phyloP scores from a whole-genome alignment of 1,284 basidiomycete genomes.

The Pisolithus thermaeus region DNA sequence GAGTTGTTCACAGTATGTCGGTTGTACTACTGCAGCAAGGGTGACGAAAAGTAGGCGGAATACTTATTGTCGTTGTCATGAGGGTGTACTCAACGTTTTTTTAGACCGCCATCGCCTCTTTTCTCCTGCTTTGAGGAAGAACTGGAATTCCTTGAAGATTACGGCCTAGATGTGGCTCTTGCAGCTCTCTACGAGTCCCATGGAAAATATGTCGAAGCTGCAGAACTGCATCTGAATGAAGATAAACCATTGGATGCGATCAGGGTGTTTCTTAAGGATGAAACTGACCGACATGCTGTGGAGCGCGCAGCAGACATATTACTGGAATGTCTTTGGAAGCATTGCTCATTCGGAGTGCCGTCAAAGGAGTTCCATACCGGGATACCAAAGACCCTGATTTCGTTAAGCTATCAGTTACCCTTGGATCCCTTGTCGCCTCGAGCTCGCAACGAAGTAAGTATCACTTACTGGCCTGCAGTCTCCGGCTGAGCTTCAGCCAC shows the following conservation, averaged over 20 bases:
- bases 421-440: neutral
- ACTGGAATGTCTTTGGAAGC: slow-evolving; percentile 19
- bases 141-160: slow-evolving; percentile 53
- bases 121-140: slow-evolving; percentile 50
- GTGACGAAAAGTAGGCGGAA: neutral
- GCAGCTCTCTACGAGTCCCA: slow-evolving; percentile 42
- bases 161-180: slow-evolving; percentile 47
- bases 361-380: slow-evolving; percentile 3
- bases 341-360: slow-evolving; percentile 21
- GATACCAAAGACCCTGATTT: slow-evolving; percentile 10
- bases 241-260: slow-evolving; percentile 48
- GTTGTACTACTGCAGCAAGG: neutral
- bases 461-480: neutral
- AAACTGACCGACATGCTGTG: slow-evolving; percentile 21
- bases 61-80: neutral
- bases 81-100: neutral
- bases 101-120: slow-evolving; percentile 42
- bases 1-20: neutral
- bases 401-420: slow-evolving; percentile 16
- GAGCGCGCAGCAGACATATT: slow-evolving; percentile 27
- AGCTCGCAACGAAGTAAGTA: slow-evolving; percentile 3
- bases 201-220: slow-evolving; percentile 46
- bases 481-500: neutral
- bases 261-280: slow-evolving; percentile 37
- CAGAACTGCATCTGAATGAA: slow-evolving; percentile 47